phyloP scores from a whole-genome alignment of 441 rosid genomes.

The Hura crepitans region DNA sequence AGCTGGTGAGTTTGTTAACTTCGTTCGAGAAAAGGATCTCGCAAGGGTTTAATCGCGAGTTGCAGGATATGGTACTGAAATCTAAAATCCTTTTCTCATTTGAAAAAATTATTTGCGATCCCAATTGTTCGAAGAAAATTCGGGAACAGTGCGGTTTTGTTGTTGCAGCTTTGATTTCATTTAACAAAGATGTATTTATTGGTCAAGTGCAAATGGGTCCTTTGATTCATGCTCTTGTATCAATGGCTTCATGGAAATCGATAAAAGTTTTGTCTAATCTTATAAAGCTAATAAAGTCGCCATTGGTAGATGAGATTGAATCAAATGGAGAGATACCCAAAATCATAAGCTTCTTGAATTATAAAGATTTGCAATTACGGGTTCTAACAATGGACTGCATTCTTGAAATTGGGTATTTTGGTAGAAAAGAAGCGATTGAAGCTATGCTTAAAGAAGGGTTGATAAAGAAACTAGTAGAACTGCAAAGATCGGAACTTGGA shows the following conservation, averaged over 20 bases:
- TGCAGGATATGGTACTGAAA: conserved; percentile 50
- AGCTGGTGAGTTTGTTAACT: conserved; percentile 32
- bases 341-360: conserved; percentile 38
- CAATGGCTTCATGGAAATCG: conserved; percentile 34
- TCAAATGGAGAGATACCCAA: conserved; percentile 43
- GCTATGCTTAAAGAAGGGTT: conserved; percentile 44
- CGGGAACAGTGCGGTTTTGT: conserved; percentile 43
- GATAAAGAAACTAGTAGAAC: conserved; percentile 42
- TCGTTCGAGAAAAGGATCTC: conserved; percentile 44
- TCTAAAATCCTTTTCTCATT: conserved; percentile 37
- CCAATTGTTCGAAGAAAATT: conserved; percentile 29
- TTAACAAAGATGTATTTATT: conserved; percentile 68
- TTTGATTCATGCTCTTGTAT: conserved; percentile 41
- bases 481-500: conserved; percentile 54
- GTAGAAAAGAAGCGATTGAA: conserved; percentile 59
- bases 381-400: conserved; percentile 46
- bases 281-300: conserved; percentile 49
- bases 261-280: conserved; percentile 38
- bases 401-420: conserved; percentile 60
- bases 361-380: conserved; percentile 38
- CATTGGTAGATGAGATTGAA: conserved; percentile 53
- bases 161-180: conserved; percentile 41
- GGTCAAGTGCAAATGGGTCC: conserved; percentile 50
- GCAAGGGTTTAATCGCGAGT: conserved; percentile 46
- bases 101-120: conserved; percentile 35